These are phyloP conservation scores for Cryptococcus amylolentus DNA, from an alignment of 1,284 basidiomycete species.

Conservation along the genomic window DNA sequence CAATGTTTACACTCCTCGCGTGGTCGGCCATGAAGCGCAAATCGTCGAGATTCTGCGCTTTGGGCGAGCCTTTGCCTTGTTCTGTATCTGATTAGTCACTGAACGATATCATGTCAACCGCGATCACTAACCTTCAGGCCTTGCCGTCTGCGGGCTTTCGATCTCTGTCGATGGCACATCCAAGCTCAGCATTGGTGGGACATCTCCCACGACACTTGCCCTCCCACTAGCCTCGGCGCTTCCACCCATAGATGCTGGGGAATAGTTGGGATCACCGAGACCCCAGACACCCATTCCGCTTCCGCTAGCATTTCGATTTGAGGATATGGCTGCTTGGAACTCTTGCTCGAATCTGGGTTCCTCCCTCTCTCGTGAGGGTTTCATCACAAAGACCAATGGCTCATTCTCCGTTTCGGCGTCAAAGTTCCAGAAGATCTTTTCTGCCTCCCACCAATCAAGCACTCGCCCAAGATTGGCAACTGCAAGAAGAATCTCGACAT, in stretches of 20 bases:
- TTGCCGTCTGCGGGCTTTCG: conserved; percentile 12
- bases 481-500: conserved; percentile 93
- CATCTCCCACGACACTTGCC: conserved; percentile 11
- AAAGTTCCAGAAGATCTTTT: conserved; percentile 99
- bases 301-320: no score
- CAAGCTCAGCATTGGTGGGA: conserved; percentile 14
- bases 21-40: conserved; percentile 82
- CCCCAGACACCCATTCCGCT: no score
- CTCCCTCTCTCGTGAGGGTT: conserved; percentile 55
- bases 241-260: conserved; percentile 11
- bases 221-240: no score
- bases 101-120: neutral
- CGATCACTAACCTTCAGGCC: neutral
- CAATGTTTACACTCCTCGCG: conserved; percentile 88
- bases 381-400: conserved; percentile 82
- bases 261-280: conserved; percentile 11
- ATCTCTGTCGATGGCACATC: conserved; percentile 20
- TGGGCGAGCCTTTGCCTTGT: conserved; percentile 13
- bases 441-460: conserved; percentile 99
- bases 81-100: neutral
- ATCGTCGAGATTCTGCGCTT: conserved; percentile 75
- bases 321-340: conserved; percentile 16
- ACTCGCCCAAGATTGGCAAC: conserved; percentile 93
- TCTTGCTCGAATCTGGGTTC: conserved; percentile 29
- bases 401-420: conserved; percentile 78